Evolutionary conservation across 495 filamentous ascomycete genomes (phyloP).

Genomic region (Neurospora sp.): DNA sequence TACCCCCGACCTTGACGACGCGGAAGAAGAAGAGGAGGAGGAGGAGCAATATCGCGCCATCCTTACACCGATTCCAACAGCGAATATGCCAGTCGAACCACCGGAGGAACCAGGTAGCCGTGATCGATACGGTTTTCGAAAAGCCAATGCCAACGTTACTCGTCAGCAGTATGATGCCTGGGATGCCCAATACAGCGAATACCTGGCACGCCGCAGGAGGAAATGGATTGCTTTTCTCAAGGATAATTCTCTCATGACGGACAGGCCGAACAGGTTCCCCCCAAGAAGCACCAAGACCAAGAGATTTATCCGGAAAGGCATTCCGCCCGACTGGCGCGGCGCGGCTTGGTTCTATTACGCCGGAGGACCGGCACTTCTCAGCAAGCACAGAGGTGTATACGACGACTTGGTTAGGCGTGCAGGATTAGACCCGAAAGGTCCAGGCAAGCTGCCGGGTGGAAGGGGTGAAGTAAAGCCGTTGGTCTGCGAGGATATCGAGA

Average conservation of each 20-base stretch:
- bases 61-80: slow-evolving; percentile 10
- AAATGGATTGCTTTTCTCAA: slow-evolving; percentile 77
- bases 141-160: slow-evolving; percentile 70
- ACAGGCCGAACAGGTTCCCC: slow-evolving; percentile 69
- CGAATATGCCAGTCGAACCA: slow-evolving; percentile 14
- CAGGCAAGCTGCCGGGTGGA: slow-evolving; percentile 6
- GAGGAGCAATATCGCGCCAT: not conserved
- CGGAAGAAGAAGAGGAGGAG: not conserved
- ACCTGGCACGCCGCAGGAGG: slow-evolving; percentile 55
- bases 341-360: slow-evolving; percentile 97
- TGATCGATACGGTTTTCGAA: slow-evolving; percentile 89
- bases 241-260: slow-evolving; percentile 62
- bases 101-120: slow-evolving; percentile 33
- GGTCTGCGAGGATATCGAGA: slow-evolving; percentile 86
- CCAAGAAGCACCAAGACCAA: slow-evolving; percentile 72
- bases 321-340: slow-evolving; percentile 85
- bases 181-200: slow-evolving; percentile 59
- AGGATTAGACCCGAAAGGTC: slow-evolving; percentile 10
- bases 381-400: slow-evolving; percentile 66
- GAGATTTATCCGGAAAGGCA: slow-evolving; percentile 87
- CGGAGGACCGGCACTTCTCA: slow-evolving; percentile 70
- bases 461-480: slow-evolving; percentile 46
- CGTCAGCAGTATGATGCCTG: slow-evolving; percentile 72
- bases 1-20: not conserved
- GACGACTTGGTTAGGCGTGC: slow-evolving; percentile 49